A percentile compares a stretch with the other conserved stretches of the same genome.
Conservation (phyloP, 106 monocot species). For the Cymbidium sinense region DNA sequence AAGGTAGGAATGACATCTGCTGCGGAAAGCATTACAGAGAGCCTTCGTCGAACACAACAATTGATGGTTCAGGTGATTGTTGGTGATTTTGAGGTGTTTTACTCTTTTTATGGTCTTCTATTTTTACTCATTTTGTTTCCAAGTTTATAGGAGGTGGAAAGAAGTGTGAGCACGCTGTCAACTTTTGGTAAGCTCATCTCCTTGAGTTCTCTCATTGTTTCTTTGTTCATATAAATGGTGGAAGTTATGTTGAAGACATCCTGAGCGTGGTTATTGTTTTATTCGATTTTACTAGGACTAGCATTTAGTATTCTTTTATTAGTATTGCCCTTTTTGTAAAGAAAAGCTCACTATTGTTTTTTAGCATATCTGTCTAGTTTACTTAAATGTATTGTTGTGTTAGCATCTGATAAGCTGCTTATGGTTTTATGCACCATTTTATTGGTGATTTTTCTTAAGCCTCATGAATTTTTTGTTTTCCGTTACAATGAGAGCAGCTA, state of each 20-base stretch:
- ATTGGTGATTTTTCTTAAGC: background rate
- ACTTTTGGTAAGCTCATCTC: constrained; percentile 62
- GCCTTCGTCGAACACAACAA: constrained; percentile 81
- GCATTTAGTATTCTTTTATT: background rate
- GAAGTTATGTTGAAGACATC: background rate
- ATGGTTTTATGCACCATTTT: background rate
- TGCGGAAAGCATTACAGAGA: constrained; percentile 90
- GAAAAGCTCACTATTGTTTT: background rate
- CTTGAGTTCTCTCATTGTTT: background rate
- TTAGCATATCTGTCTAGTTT: background rate
- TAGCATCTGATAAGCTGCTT: background rate
- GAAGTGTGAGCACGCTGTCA: constrained; percentile 61
- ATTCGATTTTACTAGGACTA: background rate
- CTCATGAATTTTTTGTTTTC: background rate
- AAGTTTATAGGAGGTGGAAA: constrained; percentile 78
- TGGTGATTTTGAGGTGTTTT: background rate
- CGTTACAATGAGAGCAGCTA: too few species aligned
- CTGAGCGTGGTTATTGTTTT: background rate
- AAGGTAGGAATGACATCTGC: constrained; percentile 91
- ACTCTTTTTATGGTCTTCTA: background rate
- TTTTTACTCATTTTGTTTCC: background rate
- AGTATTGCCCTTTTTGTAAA: background rate
- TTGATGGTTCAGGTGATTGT: constrained; percentile 87
- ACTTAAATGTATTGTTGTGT: background rate
- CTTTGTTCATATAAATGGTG: background rate